Evolutionary conservation across 495 filamentous ascomycete genomes (phyloP), one percentile per base, ranked within the genome.

Genomic region (Trichoderma orchidacearum): DNA sequence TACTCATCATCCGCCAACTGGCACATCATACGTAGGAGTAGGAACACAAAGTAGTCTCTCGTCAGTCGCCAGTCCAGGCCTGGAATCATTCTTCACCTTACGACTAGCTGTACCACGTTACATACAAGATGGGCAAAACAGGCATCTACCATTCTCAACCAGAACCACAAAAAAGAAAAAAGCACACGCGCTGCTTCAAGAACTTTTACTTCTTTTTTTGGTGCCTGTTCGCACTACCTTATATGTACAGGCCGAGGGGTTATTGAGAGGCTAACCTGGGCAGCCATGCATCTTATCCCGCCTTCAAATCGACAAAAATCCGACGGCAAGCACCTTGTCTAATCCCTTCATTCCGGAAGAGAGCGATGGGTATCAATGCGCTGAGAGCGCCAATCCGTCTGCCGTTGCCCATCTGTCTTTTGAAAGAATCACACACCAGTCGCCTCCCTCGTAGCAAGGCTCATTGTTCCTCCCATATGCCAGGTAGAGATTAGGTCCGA

Each of bases 161-260:
- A 25, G 8, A 48, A 11, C 41, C 41, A 25, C 41, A 25, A 18
- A 2, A 48, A 48, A 48, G 41, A 25, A 18, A 2, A 48, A 48
- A 48, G 41, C 41, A 48, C 41, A 48, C 21, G 41, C 41, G 27
- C 41, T 48, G 41, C 41, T 48, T 3, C n/a, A n/a, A 18, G 9
- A 21, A 18, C 12, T 25, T 57, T 59, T 63, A 50, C 58, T 60
- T 56, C 55, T 54, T 56, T 57, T 25, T 9, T 25, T 27, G 23
- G 41, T 48, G 41, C 41, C 41, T 48, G 41, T 48, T 25, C 41
- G 21, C 41, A 48, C 41, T 48, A 48, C 41, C 41, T 48, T 27
- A 48, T 48, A 48, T 48, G 41, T 48, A 48, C 41, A 48, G 21
- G 41, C 41, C 21, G 41, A 48, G 41, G 21, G 18, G 41, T n/a